Evolutionary conservation across 805 yeast species (phyloP).

Genomic region (Gaillardinia entomophila): DNA sequence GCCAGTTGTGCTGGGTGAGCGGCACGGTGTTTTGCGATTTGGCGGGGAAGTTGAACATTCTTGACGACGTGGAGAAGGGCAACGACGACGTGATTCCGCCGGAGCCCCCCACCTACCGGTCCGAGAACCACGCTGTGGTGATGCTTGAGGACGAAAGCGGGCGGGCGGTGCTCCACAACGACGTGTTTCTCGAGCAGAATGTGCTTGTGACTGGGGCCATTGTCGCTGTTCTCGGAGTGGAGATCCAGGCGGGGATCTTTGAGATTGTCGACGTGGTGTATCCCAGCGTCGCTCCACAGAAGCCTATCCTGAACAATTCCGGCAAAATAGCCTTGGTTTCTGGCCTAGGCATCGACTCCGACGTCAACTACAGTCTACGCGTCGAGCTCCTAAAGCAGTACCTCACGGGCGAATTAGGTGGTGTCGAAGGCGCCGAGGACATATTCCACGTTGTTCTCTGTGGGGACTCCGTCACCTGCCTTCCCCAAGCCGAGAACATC

Average conservation of each 20-base stretch:
- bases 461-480: constrained; percentile 58
- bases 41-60: constrained; percentile 78
- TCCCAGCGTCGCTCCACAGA: constrained; percentile 62
- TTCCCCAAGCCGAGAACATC: constrained; percentile 14
- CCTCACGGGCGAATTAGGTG: constrained; percentile 64
- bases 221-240: constrained; percentile 82
- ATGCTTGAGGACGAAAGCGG: constrained; percentile 94
- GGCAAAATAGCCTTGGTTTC: constrained; percentile 67
- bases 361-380: constrained; percentile 36
- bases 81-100: constrained; percentile 45
- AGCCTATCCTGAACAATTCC: constrained; percentile 18
- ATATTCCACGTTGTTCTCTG: constrained; percentile 57
- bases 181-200: constrained; percentile 44
- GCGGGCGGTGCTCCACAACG: constrained; percentile 65
- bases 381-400: constrained; percentile 62
- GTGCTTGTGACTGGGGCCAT: constrained; percentile 86
- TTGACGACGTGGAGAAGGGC: constrained; percentile 69
- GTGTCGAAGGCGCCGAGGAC: constrained; percentile 17
- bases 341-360: constrained; percentile 59
- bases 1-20: constrained; percentile 69
- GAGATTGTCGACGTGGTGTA: constrained; percentile 75
- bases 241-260: constrained; percentile 75
- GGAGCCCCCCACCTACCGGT: constrained; percentile 25
- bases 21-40: constrained; percentile 86
- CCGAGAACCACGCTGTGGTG: constrained; percentile 50